phyloP scores from a whole-genome alignment of 1,284 basidiomycete species.

The Pyrrhoderma noxium region DNA sequence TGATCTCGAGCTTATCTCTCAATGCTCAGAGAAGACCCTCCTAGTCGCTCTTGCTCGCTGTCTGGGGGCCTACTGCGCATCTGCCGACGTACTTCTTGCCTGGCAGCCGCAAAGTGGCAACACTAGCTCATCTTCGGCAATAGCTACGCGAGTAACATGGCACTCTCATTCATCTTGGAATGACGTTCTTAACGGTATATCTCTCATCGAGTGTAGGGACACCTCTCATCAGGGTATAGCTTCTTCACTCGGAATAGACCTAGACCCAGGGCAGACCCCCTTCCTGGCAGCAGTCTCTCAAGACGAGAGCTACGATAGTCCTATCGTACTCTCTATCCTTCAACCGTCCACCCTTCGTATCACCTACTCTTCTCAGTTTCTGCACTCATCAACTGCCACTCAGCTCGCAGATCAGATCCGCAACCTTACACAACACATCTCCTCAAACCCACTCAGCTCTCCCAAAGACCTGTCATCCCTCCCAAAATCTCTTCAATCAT shows the following conservation, averaged over 20 bases:
- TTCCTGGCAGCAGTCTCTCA: slow-evolving; percentile 12
- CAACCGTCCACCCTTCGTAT: slow-evolving; percentile 15
- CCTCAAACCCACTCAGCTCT: not conserved
- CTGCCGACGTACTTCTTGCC: slow-evolving; percentile 34
- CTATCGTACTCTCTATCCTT: slow-evolving; percentile 9
- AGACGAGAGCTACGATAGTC: slow-evolving; percentile 8
- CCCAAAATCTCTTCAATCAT: slow-evolving; percentile 29
- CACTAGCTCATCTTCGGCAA: not conserved
- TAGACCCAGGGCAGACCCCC: slow-evolving; percentile 5
- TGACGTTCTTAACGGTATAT: slow-evolving; percentile 20
- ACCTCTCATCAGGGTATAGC: slow-evolving; percentile 3
- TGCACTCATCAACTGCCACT: slow-evolving; percentile 22
- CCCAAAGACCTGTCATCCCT: slow-evolving; percentile 23
- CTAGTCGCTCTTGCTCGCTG: slow-evolving; percentile 31
- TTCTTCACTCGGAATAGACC: slow-evolving; percentile 19
- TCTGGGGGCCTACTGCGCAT: slow-evolving; percentile 35
- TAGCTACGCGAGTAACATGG: slow-evolving; percentile 33
- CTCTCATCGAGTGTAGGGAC: slow-evolving; percentile 2
- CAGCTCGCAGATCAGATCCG: slow-evolving; percentile 26
- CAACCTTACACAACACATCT: slow-evolving; percentile 22
- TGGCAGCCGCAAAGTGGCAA: slow-evolving; percentile 21
- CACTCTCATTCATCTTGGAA: slow-evolving; percentile 30
- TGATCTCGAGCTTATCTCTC: not conserved
- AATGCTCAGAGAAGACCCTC: slow-evolving; percentile 18
- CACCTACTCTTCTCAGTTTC: slow-evolving; percentile 21